Evolutionary conservation across 2,329 filamentous ascomycete genomes (phyloP).

Genomic region (Colletotrichum sp.): DNA sequence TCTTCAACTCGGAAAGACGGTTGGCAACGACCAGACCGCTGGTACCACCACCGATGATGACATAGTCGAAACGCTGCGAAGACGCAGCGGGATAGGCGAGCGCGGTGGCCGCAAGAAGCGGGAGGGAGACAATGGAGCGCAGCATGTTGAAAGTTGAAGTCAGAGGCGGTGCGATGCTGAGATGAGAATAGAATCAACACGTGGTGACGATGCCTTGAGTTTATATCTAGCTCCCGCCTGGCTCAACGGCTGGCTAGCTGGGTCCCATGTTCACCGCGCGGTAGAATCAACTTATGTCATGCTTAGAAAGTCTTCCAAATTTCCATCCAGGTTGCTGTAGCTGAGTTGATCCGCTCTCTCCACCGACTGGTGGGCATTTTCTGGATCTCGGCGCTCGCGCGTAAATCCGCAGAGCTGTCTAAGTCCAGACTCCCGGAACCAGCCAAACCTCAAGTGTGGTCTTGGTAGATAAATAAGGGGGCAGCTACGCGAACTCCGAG

Average conservation of each 20-base stretch:
- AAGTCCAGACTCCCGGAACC: neutral
- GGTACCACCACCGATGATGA: conserved; percentile 43
- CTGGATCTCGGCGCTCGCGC: neutral
- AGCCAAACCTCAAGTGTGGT: neutral
- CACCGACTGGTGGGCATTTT: neutral
- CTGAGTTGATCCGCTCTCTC: neutral
- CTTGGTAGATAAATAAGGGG: neutral
- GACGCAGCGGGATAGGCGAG: neutral
- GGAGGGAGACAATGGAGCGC: neutral
- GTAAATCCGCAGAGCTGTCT: neutral
- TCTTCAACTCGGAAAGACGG: conserved; percentile 36
- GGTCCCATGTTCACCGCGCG: neutral
- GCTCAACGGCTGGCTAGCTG: neutral
- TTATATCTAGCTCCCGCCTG: neutral
- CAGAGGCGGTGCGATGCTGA: neutral
- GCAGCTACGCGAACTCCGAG: neutral
- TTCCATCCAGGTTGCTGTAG: neutral
- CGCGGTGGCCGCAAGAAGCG: neutral
- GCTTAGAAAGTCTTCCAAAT: neutral
- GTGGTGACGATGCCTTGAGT: neutral
- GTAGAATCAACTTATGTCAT: neutral
- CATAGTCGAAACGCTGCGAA: conserved; percentile 30
- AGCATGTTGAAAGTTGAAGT: neutral
- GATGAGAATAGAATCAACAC: neutral
- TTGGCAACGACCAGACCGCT: conserved; percentile 41